Evolutionary conservation across 768 basidiomycete genomes (phyloP).

Genomic region (Tephrocybe sp.): DNA sequence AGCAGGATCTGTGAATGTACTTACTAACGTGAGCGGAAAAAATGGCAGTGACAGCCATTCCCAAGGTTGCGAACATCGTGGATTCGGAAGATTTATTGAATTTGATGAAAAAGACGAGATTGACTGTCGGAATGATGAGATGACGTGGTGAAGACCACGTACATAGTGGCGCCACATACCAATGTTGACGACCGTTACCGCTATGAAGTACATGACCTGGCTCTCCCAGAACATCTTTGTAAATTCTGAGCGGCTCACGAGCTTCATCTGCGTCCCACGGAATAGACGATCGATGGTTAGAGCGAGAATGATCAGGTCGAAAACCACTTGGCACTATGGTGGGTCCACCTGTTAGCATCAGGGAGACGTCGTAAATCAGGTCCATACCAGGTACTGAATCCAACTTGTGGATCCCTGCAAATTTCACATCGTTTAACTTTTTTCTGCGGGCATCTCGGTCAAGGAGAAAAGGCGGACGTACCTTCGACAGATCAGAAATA

Average conservation of each 20-base stretch:
- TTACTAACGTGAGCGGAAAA: constrained; percentile 19
- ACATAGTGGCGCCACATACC: constrained; percentile 8
- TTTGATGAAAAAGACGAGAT: constrained; percentile 20
- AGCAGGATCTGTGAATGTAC: neutral
- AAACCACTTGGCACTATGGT: constrained; percentile 17
- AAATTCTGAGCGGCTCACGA: constrained; percentile 17
- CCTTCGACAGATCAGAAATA: constrained; percentile 19
- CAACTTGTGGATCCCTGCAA: constrained; percentile 19
- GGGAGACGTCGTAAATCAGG: neutral
- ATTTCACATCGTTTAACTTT: neutral
- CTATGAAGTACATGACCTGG: constrained; percentile 20
- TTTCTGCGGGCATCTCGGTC: neutral
- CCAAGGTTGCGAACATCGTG: constrained; percentile 21
- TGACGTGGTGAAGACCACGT: neutral
- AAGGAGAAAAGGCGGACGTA: neutral
- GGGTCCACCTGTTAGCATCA: neutral
- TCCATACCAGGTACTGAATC: constrained; percentile 18
- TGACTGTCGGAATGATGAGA: constrained; percentile 9
- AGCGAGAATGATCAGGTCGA: constrained; percentile 19
- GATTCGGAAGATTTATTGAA: constrained; percentile 18
- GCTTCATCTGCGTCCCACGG: constrained; percentile 14
- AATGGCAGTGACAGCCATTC: constrained; percentile 19
- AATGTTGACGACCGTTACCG: constrained; percentile 18
- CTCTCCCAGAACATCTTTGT: constrained; percentile 21
- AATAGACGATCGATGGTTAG: constrained; percentile 18